Conservation (phyloP, 768 basidiomycete genomes). For the Mycena pura region DNA sequence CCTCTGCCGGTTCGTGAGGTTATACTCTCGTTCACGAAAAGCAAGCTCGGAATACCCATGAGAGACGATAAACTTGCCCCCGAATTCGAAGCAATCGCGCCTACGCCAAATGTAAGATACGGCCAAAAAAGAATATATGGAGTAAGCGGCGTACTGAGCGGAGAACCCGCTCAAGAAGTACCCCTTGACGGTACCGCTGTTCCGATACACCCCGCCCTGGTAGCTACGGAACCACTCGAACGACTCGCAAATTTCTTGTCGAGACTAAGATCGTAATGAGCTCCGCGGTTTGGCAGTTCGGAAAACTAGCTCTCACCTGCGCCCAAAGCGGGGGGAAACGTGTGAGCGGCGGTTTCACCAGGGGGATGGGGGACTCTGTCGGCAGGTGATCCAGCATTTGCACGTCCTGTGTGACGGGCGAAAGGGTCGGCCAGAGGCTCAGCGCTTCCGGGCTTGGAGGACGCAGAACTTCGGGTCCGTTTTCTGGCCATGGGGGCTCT, state of each 20-base stretch:
- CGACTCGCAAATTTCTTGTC: constrained; percentile 86
- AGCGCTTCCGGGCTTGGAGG: too few relatives aligned
- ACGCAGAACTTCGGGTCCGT: too few relatives aligned
- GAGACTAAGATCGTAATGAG: constrained; percentile 54
- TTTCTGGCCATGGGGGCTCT: too few relatives aligned
- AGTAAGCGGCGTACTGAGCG: constrained; percentile 60
- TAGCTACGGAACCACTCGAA: constrained; percentile 78
- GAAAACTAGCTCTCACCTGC: constrained; percentile 35
- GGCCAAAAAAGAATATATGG: neutral
- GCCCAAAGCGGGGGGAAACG: constrained; percentile 52
- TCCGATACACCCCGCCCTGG: constrained; percentile 80
- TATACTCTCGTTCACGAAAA: neutral
- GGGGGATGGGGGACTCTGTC: neutral
- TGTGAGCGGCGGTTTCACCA: constrained; percentile 36
- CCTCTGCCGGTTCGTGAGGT: constrained; percentile 49
- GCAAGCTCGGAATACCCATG: constrained; percentile 71
- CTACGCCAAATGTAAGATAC: constrained; percentile 41
- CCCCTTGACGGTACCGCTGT: constrained; percentile 66
- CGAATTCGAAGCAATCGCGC: constrained; percentile 70
- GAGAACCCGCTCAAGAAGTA: constrained; percentile 79
- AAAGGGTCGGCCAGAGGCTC: neutral
- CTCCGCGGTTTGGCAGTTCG: neutral
- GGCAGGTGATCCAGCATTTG: neutral
- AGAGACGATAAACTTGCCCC: constrained; percentile 77
- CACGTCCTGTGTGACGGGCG: neutral